phyloP scores from a whole-genome alignment of 495 filamentous ascomycete species.

The Aspergillus cavernicola region DNA sequence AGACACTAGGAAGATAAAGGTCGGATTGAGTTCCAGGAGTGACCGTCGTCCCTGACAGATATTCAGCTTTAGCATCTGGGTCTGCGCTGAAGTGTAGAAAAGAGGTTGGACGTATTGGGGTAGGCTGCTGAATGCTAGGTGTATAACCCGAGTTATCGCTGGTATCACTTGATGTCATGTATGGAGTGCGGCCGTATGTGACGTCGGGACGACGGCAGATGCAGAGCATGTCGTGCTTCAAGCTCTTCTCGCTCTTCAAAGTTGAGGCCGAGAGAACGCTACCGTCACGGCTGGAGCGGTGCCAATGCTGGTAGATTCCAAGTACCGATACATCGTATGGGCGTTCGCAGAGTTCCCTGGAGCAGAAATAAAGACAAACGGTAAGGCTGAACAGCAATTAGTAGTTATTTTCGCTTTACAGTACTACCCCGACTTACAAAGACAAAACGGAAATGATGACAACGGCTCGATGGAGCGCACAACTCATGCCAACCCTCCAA shows the following conservation, averaged over 20 bases:
- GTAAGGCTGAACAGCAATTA: constrained; percentile 27
- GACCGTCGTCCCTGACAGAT: constrained; percentile 27
- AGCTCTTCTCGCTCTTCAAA: constrained; percentile 39
- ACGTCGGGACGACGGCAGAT: constrained; percentile 39
- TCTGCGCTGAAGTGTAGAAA: constrained; percentile 31
- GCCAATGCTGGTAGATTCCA: constrained; percentile 34
- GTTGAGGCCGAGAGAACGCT: constrained; percentile 39
- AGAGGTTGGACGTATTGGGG: constrained; percentile 29
- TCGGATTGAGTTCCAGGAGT: constrained; percentile 25
- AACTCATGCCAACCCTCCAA: constrained; percentile 41
- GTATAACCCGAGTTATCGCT: constrained; percentile 28
- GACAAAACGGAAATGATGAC: constrained; percentile 37
- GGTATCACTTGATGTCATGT: constrained; percentile 27
- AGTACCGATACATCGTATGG: constrained; percentile 42
- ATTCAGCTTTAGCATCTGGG: constrained; percentile 26
- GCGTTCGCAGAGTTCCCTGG: constrained; percentile 38
- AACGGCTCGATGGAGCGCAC: constrained; percentile 36
- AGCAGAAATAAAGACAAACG: constrained; percentile 40
- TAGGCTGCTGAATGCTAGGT: constrained; percentile 35
- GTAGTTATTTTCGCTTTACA: constrained; percentile 4
- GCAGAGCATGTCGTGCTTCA: constrained; percentile 41
- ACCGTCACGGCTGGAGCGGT: constrained; percentile 20
- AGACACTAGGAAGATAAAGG: constrained; percentile 22
- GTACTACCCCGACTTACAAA: constrained; percentile 28
- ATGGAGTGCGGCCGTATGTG: constrained; percentile 25